These are phyloP conservation scores for Aspergillus bertholletiae DNA, from an alignment of 495 filamentous ascomycete species.

Conservation along the genomic window DNA sequence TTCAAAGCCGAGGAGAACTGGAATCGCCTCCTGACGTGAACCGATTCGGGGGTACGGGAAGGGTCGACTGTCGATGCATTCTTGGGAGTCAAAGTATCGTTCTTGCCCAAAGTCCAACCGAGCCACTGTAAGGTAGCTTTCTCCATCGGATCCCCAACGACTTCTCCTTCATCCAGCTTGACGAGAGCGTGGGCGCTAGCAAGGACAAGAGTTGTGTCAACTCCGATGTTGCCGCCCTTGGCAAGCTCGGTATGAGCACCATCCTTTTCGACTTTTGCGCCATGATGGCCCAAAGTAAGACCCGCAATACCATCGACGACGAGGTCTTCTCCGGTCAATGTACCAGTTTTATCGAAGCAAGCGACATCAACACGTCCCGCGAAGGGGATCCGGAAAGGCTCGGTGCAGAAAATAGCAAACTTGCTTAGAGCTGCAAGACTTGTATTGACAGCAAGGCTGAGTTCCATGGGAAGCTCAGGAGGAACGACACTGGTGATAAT, in stretches of 20 bases:
- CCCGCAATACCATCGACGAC: slow-evolving; percentile 97
- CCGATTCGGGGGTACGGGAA: slow-evolving; percentile 51
- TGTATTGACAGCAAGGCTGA: slow-evolving; percentile 97
- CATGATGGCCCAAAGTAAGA: slow-evolving; percentile 64
- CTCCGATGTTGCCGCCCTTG: slow-evolving; percentile 58
- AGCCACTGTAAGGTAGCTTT: slow-evolving; percentile 88
- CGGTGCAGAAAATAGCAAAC: slow-evolving; percentile 96
- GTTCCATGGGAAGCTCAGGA: slow-evolving; percentile 96
- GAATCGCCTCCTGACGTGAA: slow-evolving; percentile 94
- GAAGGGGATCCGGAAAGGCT: slow-evolving; percentile 98
- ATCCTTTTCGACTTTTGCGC: slow-evolving; percentile 67
- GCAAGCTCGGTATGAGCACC: slow-evolving; percentile 74
- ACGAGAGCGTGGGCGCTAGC: slow-evolving; percentile 95
- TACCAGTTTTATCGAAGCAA: slow-evolving; percentile 99
- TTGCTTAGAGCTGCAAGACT: slow-evolving; percentile 91
- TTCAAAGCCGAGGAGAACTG: slow-evolving; percentile 98
- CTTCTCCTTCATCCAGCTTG: slow-evolving; percentile 92
- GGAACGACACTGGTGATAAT: slow-evolving; percentile 98
- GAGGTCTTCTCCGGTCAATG: slow-evolving; percentile 92
- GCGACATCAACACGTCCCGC: slow-evolving; percentile 94
- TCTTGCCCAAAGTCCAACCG: slow-evolving; percentile 85
- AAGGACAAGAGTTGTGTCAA: slow-evolving; percentile 87
- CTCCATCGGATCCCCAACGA: slow-evolving; percentile 98
- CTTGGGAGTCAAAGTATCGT: slow-evolving; percentile 66
- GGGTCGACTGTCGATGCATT: slow-evolving; percentile 43